Percentiles rank a stretch among this genome's conserved stretches.
Evolutionary conservation across 1,139 yeast genomes (phyloP).

Genomic region (Suhomyces bribrorum): DNA sequence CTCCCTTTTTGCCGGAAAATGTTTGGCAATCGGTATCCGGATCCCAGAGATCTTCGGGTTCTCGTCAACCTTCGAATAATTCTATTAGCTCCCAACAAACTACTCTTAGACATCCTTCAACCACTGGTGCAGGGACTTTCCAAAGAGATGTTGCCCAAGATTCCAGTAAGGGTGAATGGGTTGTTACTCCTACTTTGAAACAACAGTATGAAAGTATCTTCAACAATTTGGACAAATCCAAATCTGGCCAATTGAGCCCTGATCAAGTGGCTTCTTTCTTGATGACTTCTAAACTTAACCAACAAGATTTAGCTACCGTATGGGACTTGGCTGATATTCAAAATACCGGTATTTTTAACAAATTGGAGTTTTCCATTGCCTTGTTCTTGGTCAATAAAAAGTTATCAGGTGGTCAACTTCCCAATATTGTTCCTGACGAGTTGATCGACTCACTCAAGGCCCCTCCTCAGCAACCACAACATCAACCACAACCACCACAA

Average conservation of each 20-base stretch:
- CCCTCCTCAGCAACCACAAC: constrained; percentile 14
- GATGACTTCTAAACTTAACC: constrained; percentile 82
- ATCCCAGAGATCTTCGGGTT: constrained; percentile 10
- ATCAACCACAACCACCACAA: constrained; percentile 16
- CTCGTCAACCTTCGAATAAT: constrained; percentile 45
- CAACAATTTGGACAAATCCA: constrained; percentile 68
- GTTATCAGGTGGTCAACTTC: constrained; percentile 74
- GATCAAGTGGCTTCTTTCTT: constrained; percentile 86
- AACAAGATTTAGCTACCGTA: constrained; percentile 80
- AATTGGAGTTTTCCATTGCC: constrained; percentile 86
- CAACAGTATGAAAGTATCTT: constrained; percentile 80
- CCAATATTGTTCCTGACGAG: constrained; percentile 63
- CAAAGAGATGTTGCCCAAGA: constrained; percentile 12
- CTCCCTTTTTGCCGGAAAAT: constrained; percentile 65
- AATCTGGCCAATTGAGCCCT: constrained; percentile 66
- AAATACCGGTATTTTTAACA: constrained; percentile 80
- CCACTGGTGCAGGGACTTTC: constrained; percentile 14
- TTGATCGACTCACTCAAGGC: constrained; percentile 40
- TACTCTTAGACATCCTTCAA: constrained; percentile 36
- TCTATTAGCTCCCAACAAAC: constrained; percentile 54
- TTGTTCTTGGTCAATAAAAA: constrained; percentile 88
- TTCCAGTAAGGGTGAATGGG: constrained; percentile 55
- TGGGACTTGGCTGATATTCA: constrained; percentile 96
- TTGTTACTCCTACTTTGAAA: constrained; percentile 64
- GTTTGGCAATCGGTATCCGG: constrained; percentile 57